These are phyloP conservation scores for Paramarasmius palmivorus DNA, from an alignment of 1,284 basidiomycete genomes.

Conservation along the genomic window DNA sequence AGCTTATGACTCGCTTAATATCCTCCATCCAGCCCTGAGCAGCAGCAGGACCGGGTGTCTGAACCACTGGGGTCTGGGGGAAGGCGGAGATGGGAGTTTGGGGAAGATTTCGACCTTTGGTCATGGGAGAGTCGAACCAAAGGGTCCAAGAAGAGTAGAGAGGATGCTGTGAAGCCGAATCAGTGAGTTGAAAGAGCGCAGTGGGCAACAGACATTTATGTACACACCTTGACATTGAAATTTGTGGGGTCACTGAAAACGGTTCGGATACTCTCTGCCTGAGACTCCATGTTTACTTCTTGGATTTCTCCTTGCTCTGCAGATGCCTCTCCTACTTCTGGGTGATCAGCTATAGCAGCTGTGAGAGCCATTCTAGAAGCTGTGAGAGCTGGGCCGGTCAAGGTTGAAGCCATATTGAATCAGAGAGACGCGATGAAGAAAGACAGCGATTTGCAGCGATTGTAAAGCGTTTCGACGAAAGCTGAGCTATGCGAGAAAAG, in stretches of 20 bases:
- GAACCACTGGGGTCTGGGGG: slow-evolving; percentile 69
- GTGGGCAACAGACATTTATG: slow-evolving; percentile 5
- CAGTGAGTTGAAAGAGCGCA: slow-evolving; percentile 8
- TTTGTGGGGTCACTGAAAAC: slow-evolving; percentile 87
- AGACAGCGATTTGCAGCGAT: not conserved
- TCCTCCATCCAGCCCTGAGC: slow-evolving; percentile 96
- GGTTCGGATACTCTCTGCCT: slow-evolving; percentile 84
- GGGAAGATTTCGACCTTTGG: slow-evolving; percentile 84
- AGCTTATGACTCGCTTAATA: slow-evolving; percentile 91
- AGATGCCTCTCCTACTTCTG: slow-evolving; percentile 40
- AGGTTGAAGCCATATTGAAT: slow-evolving; percentile 40
- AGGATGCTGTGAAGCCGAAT: slow-evolving; percentile 64
- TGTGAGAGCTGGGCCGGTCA: slow-evolving; percentile 63
- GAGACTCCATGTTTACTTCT: slow-evolving; percentile 77
- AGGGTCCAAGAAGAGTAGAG: slow-evolving; percentile 94
- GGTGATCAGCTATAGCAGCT: slow-evolving; percentile 64
- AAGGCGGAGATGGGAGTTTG: slow-evolving; percentile 82
- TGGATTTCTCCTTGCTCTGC: slow-evolving; percentile 75
- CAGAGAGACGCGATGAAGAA: not conserved
- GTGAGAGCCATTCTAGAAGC: slow-evolving; percentile 75
- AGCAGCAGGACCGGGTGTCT: slow-evolving; percentile 66
- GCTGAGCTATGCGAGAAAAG: not conserved
- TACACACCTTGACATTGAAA: slow-evolving; percentile 87
- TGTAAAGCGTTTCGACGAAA: slow-evolving; percentile 1
- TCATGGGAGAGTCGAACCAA: slow-evolving; percentile 93